Evolutionary conservation across 2,329 filamentous ascomycete genomes (phyloP).

Genomic region (Neoarthrinium moseri): DNA sequence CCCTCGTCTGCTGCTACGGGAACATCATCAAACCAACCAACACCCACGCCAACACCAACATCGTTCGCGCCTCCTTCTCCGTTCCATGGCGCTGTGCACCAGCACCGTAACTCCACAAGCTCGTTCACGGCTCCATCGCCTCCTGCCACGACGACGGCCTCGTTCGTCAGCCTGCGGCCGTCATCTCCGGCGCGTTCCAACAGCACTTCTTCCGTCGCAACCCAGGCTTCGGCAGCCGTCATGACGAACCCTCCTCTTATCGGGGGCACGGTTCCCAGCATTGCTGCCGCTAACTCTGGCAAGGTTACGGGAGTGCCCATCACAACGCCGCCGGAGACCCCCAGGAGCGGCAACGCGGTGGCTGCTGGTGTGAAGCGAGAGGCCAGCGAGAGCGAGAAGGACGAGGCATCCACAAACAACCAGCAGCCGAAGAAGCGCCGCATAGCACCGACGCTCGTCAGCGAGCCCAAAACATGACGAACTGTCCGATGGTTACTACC

Average conservation of each 20-base stretch:
- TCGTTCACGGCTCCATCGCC: constrained; percentile 59
- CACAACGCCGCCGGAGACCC: constrained; percentile 89
- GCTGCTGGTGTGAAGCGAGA: constrained; percentile 54
- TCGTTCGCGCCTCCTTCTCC: constrained; percentile 62
- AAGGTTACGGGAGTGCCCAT: constrained; percentile 67
- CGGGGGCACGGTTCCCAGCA: constrained; percentile 71
- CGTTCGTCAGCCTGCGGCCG: constrained; percentile 63
- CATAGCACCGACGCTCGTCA: constrained; percentile 66
- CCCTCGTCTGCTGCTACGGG: constrained; percentile 36
- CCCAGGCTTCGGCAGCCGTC: constrained; percentile 55
- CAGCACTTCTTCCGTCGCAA: constrained; percentile 77
- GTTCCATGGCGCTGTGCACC: constrained; percentile 48
- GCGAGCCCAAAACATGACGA: constrained; percentile 19
- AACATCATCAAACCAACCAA: constrained; percentile 58
- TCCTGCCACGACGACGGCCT: constrained; percentile 45
- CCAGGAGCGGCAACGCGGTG: constrained; percentile 57
- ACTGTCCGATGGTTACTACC: too few species aligned
- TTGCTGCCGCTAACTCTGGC: constrained; percentile 71
- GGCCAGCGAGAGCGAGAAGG: constrained; percentile 52
- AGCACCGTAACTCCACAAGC: constrained; percentile 58
- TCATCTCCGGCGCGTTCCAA: constrained; percentile 83
- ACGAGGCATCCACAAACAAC: constrained; percentile 39
- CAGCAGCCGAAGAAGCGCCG: constrained; percentile 65
- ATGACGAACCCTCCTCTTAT: constrained; percentile 79
- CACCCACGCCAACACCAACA: constrained; percentile 65